Base-by-base conservation (phyloP, 768 basidiomycete species). In the Hemileccinum impolitum region DNA sequence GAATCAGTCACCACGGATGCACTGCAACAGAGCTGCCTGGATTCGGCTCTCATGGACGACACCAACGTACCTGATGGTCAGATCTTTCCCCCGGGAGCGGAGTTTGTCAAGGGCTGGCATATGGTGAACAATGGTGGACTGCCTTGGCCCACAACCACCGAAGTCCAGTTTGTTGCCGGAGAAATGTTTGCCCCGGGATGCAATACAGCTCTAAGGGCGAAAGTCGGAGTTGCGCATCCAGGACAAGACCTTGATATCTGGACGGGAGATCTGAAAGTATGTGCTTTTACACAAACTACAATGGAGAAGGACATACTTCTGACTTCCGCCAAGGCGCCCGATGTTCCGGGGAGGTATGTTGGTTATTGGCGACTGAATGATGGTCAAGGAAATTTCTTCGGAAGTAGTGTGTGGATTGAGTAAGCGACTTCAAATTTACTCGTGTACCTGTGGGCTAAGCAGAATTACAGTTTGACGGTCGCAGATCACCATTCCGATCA, bases 81-180 rank as follows among this genome's bases (percentile, higher is more conserved):
- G 57, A 59, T 77, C 42, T 86, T 92, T 61, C 87, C 88, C 26
- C 82, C 88, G 7, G 90, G 90, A 30, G 88, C 87, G 0, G 87
- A 88, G 62, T 94, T 93, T 58, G 78, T 90, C 47, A 93, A 92
- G 68, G 81, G 81, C 18, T 94, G 90, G 90, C 73, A 75, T 48
- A 76, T 92, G 73, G 53, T 73, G 26, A 94, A 94, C 58, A 77
- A 77, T 55, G 84, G 89, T 14, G 60, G 57, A 13, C 47, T 64
- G 6, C 75, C 81, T 17, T 93, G 89, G 90, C 87, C 87, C 1
- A 73, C 77, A 23, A 67, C 70, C 12, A 90, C 90, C 0, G 75
- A 82, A 58, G 66, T 93, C 15, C 75, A 78, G 10, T 91, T 83
- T 57, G 80, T 86, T 39, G 86, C 81, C 9, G 90, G 90, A 15